Base-by-base conservation (phyloP, 2,329 filamentous ascomycete genomes). In the Claviceps quebecensis region DNA sequence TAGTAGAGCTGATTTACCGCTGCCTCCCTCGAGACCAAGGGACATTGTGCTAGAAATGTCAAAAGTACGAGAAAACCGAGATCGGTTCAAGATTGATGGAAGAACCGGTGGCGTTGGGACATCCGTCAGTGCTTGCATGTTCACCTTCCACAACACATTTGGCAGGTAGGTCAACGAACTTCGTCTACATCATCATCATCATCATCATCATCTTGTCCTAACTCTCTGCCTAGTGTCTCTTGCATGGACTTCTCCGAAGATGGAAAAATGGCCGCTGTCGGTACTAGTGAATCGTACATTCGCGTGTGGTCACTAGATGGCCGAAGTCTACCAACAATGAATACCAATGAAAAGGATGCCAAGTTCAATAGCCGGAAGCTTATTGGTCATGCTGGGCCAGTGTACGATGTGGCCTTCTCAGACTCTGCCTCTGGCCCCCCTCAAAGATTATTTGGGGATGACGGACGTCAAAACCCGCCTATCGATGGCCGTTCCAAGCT, bases 201-300 rank as follows among this genome's bases (percentile, higher is more conserved):
- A n/a, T 36, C 1, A 14, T 40, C 49, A n/a, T 41, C 22, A 29
- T 40, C 26, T 17, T 22, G 17, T 39, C 17, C 41, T 50, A 49
- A 47, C 41, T 29, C 4, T 41, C 9, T n/a, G 9, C 36, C n/a
- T 51, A 91, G 87, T 52, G 78, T 95, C 53, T 89, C 87, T n/a
- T 95, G 87, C 63, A 81, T 97, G 64, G 91, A 97, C 61, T 96
- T 98, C 63, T 96, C 91, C 0, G 86, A 91, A 50, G 93, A 98
- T 63, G 84, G 87, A 56, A 78, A 83, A 57, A 77, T 97, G 29
- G 87, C 93, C 39, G 93, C 93, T 23, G 86, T 83, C 22, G 94
- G 93, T 29, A 95, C 90, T 47, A 83, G 85, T 51, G 90, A 97
- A 63, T 97, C 91, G 0, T 97, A 96, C 64, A 95, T 98, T 59